Conservation (phyloP, 1,284 basidiomycete genomes). For the Ustilago curta region DNA sequence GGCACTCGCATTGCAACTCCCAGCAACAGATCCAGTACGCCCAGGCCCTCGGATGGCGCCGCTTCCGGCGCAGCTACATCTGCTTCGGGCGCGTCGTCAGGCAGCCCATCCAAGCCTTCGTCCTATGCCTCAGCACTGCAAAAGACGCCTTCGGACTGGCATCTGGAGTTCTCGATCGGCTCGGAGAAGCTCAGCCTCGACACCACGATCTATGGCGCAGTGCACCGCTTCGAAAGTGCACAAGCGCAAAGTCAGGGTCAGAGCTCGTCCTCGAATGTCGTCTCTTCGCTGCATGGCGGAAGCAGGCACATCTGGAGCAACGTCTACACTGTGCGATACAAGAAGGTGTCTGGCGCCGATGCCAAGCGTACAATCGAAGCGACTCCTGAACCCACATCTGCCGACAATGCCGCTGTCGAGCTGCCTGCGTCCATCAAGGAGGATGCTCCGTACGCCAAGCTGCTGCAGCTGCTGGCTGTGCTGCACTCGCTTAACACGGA, state of each 20-base stretch:
- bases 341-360: slow-evolving; percentile 86
- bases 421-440: slow-evolving; percentile 81
- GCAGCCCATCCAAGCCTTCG: slow-evolving; percentile 60
- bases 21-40: slow-evolving; percentile 68
- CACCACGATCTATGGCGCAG: slow-evolving; percentile 93
- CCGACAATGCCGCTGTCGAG: slow-evolving; percentile 28
- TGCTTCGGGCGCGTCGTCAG: slow-evolving; percentile 22
- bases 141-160: slow-evolving; percentile 91
- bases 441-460: slow-evolving; percentile 87
- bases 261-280: slow-evolving; percentile 10
- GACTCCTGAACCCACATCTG: slow-evolving; percentile 56
- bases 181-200: slow-evolving; percentile 84
- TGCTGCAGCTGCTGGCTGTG: slow-evolving; percentile 87
- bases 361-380: slow-evolving; percentile 67
- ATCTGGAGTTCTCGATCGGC: slow-evolving; percentile 93
- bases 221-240: slow-evolving; percentile 83
- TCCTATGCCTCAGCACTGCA: slow-evolving; percentile 96
- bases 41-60: slow-evolving; percentile 64
- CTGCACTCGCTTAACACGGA: slow-evolving; percentile 83
- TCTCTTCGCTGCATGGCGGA: slow-evolving; percentile 22
- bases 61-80: slow-evolving; percentile 16
- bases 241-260: slow-evolving; percentile 17
- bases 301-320: slow-evolving; percentile 83
- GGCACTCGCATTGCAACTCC: slow-evolving; percentile 94
- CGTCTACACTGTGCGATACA: slow-evolving; percentile 90